Percentiles rank a stretch among this genome's conserved stretches.
Conservation (phyloP, 2,329 filamentous ascomycete genomes). For the Rugonectria rugulosa region DNA sequence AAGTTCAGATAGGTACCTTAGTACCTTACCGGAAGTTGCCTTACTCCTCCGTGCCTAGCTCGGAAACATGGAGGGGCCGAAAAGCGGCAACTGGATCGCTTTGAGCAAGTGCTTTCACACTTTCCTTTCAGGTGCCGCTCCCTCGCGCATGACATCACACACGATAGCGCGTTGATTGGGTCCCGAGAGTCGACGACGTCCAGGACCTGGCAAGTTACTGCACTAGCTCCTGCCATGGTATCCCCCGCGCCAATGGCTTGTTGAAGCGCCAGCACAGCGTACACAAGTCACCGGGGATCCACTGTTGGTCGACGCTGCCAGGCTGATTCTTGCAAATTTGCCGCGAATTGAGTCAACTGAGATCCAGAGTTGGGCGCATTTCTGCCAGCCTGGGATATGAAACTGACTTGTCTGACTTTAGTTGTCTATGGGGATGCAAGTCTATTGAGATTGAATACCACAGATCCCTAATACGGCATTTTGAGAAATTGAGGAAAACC, state of each 20-base stretch:
- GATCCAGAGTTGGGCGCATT: neutral
- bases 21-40: too few relatives aligned
- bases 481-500: too few relatives aligned
- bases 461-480: too few relatives aligned
- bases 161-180: slow-evolving; percentile 18
- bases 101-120: slow-evolving; percentile 5
- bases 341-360: slow-evolving; percentile 2
- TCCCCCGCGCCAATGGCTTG: slow-evolving; percentile 8
- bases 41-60: neutral
- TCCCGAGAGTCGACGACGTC: slow-evolving; percentile 2
- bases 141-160: slow-evolving; percentile 22
- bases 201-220: slow-evolving; percentile 11
- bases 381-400: neutral
- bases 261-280: slow-evolving; percentile 6
- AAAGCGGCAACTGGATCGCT: slow-evolving; percentile 18
- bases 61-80: slow-evolving; percentile 16
- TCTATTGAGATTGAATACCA: neutral
- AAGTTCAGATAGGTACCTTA: too few relatives aligned
- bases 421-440: too few relatives aligned
- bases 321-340: slow-evolving; percentile 14
- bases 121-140: slow-evolving; percentile 9
- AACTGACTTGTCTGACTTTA: neutral
- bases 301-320: slow-evolving; percentile 16
- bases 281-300: slow-evolving; percentile 4
- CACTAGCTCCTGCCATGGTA: slow-evolving; percentile 8